Percentiles rank a stretch among this genome's conserved stretches.
These are phyloP conservation scores for Ceratocystis colombiana DNA, from an alignment of 2,329 filamentous ascomycete genomes.

Conservation along the genomic window DNA sequence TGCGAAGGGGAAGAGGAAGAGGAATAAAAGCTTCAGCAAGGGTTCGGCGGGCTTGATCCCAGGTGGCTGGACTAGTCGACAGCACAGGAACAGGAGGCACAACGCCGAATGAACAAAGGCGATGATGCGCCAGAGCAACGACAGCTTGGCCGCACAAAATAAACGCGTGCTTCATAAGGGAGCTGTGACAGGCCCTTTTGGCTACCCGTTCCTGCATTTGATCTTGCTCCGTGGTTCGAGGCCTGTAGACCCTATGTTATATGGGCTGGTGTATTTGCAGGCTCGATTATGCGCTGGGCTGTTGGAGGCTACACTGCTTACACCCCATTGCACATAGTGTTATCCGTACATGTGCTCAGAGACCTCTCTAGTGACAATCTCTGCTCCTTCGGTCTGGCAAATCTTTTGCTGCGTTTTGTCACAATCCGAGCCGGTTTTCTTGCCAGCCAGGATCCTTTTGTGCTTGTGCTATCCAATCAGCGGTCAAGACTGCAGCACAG, in stretches of 20 bases:
- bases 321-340: not conserved
- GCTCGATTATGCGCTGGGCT: no score
- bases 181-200: not conserved
- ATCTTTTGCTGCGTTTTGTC: not conserved
- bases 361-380: no score
- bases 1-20: not conserved
- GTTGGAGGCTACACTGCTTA: not conserved
- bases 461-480: not conserved
- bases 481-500: not conserved
- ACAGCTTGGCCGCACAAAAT: no score
- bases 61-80: slow-evolving; percentile 3
- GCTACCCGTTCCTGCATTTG: not conserved
- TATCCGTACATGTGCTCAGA: no score
- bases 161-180: not conserved
- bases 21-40: slow-evolving; percentile 2
- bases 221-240: not conserved
- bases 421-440: not conserved
- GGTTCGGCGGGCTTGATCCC: slow-evolving; percentile 13
- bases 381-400: not conserved
- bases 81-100: not conserved
- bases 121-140: no score
- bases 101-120: not conserved
- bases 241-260: not conserved
- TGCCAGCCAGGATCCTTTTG: not conserved
- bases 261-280: no score